A percentile compares a stretch with the other conserved stretches of the same genome.
These are phyloP conservation scores for Trametes meyenii DNA, from an alignment of 768 basidiomycete genomes.

Conservation along the genomic window DNA sequence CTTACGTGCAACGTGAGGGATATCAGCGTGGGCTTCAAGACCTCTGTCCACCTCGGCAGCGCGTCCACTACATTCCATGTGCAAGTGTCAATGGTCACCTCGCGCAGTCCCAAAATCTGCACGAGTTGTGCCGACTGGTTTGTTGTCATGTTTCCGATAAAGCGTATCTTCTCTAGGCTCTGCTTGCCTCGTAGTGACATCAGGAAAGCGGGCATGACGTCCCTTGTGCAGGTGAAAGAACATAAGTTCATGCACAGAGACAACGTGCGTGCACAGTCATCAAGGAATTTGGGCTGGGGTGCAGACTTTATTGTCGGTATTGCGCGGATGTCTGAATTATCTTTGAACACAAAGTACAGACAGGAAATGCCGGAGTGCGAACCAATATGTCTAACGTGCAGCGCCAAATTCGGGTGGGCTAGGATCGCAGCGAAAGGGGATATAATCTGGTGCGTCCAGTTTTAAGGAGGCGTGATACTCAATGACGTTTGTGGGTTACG, in stretches of 20 bases:
- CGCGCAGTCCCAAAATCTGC: conserved; percentile 43
- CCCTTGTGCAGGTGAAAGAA: conserved; percentile 57
- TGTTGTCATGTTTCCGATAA: conserved; percentile 55
- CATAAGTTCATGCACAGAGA: conserved; percentile 52
- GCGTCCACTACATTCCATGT: conserved; percentile 63
- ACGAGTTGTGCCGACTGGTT: conserved; percentile 51
- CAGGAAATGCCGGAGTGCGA: conserved; percentile 19
- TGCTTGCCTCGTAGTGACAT: conserved; percentile 46
- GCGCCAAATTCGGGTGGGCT: conserved; percentile 53
- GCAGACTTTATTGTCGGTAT: conserved; percentile 46
- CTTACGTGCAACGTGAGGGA: conserved; percentile 64
- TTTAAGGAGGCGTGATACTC: neutral
- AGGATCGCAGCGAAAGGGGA: conserved; percentile 66
- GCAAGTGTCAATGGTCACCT: conserved; percentile 58
- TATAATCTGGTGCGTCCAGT: conserved; percentile 37
- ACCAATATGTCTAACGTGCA: conserved; percentile 67
- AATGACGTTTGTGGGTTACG: conserved; percentile 20
- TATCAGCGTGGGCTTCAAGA: conserved; percentile 48
- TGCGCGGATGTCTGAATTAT: conserved; percentile 49
- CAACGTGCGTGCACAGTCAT: conserved; percentile 54
- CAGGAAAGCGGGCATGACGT: conserved; percentile 54
- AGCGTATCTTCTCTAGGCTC: conserved; percentile 49
- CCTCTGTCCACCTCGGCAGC: conserved; percentile 58
- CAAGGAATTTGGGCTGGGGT: conserved; percentile 45
- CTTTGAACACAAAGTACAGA: conserved; percentile 7